Conservation (phyloP, 2,329 filamentous ascomycete genomes). For the Coleophoma cylindrospora region DNA sequence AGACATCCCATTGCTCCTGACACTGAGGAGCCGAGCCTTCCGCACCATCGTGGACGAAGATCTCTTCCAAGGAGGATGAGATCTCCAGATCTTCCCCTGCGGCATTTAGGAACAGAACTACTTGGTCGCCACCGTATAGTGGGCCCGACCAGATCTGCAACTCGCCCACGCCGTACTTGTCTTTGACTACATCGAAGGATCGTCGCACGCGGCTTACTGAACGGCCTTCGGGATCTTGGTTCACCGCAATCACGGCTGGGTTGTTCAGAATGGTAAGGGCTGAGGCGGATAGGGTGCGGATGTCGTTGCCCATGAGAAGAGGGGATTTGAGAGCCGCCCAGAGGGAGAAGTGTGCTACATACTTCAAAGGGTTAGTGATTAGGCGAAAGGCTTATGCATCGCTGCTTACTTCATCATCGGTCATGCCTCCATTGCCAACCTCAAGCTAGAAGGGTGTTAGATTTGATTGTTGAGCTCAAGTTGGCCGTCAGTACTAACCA, state of each 20-base stretch:
- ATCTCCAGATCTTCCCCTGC: slow-evolving; percentile 34
- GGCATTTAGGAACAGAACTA: slow-evolving; percentile 41
- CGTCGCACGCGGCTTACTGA: slow-evolving; percentile 6
- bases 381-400: slow-evolving; percentile 17
- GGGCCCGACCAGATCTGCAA: slow-evolving; percentile 2
- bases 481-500: slow-evolving; percentile 1
- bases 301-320: slow-evolving; percentile 14
- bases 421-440: slow-evolving; percentile 17
- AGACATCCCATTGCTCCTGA: slow-evolving; percentile 38
- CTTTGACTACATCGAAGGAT: neutral
- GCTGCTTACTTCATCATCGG: slow-evolving; percentile 12
- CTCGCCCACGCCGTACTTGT: neutral
- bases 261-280: slow-evolving; percentile 16
- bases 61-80: slow-evolving; percentile 40
- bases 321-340: slow-evolving; percentile 17
- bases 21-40: slow-evolving; percentile 32
- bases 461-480: neutral
- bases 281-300: slow-evolving; percentile 9
- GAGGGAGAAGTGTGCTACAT: slow-evolving; percentile 16
- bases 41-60: slow-evolving; percentile 40
- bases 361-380: slow-evolving; percentile 3
- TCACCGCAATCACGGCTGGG: slow-evolving; percentile 12
- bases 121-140: slow-evolving; percentile 20
- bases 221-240: slow-evolving; percentile 14
- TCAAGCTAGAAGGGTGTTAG: slow-evolving; percentile 6